These are phyloP conservation scores for Calonectria montana DNA, from an alignment of 2,329 filamentous ascomycete genomes.

Conservation along the genomic window DNA sequence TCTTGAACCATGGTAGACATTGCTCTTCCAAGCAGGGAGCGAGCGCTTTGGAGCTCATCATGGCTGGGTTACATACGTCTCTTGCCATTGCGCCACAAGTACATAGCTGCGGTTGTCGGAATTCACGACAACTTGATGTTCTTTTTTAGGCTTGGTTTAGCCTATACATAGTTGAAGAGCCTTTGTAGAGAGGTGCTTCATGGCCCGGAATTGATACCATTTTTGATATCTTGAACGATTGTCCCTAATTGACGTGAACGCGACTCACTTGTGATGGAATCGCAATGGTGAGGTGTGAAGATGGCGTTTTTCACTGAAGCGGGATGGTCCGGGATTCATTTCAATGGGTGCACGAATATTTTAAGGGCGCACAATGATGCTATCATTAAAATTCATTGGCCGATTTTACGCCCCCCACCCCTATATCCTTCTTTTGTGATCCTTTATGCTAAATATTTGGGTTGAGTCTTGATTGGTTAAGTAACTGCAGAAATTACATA, in stretches of 20 bases:
- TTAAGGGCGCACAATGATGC: not conserved
- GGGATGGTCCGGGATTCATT: not conserved
- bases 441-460: not conserved
- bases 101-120: slow-evolving; percentile 20
- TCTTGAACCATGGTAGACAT: not conserved
- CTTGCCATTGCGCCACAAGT: slow-evolving; percentile 11
- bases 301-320: not conserved
- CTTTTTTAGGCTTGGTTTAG: not conserved
- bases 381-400: not conserved
- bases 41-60: not conserved
- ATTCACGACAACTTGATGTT: not conserved
- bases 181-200: slow-evolving; percentile 25
- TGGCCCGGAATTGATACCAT: slow-evolving; percentile 41
- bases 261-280: not conserved
- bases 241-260: not conserved
- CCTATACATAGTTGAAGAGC: slow-evolving; percentile 18
- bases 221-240: not conserved
- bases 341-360: too few relatives aligned
- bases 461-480: slow-evolving; percentile 15
- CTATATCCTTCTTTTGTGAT: not conserved
- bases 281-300: not conserved
- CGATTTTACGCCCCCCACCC: not conserved
- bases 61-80: not conserved
- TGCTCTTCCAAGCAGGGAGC: not conserved
- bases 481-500: not conserved